Evolutionary conservation across 1,139 yeast genomes (phyloP).

Genomic region (Geotrichum klebahnii): DNA sequence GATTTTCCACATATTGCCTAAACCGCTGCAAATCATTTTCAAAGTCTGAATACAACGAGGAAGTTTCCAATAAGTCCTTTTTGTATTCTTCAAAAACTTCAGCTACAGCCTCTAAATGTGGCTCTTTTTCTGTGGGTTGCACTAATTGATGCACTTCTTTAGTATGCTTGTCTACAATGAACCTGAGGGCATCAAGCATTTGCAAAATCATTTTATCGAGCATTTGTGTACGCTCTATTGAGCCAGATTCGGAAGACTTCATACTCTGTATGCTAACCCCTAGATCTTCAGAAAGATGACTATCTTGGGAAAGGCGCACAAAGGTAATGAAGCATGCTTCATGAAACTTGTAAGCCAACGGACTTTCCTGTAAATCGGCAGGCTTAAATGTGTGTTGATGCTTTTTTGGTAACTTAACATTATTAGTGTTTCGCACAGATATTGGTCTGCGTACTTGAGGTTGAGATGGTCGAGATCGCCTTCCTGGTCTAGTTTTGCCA

Average conservation of each 20-base stretch:
- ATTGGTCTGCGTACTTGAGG: too few species aligned
- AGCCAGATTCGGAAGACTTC: constrained; percentile 1
- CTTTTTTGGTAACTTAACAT: background rate
- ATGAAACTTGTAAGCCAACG: constrained; percentile 4
- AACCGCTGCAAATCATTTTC: constrained; percentile 18
- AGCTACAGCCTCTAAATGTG: background rate
- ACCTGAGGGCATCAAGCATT: constrained; percentile 3
- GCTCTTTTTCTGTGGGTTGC: background rate
- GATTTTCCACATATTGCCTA: constrained; percentile 18
- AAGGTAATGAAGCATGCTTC: constrained; percentile 7
- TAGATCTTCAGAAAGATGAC: background rate
- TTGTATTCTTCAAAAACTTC: constrained; percentile 14
- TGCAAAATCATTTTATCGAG: constrained; percentile 1
- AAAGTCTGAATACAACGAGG: constrained; percentile 13
- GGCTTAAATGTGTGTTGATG: constrained; percentile 3
- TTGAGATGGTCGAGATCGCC: too few species aligned
- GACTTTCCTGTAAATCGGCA: constrained; percentile 10
- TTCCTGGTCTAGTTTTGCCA: too few species aligned
- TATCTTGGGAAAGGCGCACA: background rate
- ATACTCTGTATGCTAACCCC: background rate
- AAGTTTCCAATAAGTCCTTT: constrained; percentile 13
- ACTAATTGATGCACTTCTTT: constrained; percentile 8
- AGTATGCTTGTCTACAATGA: constrained; percentile 1
- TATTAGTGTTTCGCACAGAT: too few species aligned
- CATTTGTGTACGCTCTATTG: constrained; percentile 5